Evolutionary conservation across 2,329 filamentous ascomycete genomes (phyloP).

Genomic region (Ophioceras dolichostomum): DNA sequence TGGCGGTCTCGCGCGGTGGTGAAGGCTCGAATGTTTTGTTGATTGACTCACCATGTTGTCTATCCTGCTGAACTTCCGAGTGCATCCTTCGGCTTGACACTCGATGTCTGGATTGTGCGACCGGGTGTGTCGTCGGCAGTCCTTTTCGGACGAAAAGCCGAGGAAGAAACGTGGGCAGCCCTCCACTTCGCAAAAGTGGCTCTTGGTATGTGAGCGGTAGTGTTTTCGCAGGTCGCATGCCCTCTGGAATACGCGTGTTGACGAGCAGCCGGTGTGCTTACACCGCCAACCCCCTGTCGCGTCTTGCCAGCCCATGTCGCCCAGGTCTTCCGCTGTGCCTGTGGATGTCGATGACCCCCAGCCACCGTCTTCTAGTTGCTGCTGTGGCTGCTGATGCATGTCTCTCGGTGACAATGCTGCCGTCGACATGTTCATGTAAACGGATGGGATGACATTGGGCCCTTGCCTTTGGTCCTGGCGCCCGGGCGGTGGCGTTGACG

Average conservation of each 20-base stretch:
- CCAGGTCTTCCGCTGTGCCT: neutral
- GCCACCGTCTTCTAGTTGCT: too few species aligned
- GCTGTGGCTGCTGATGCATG: too few species aligned
- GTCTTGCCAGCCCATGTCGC: neutral
- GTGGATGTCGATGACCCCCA: too few species aligned
- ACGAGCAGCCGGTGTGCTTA: neutral
- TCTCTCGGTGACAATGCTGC: too few species aligned
- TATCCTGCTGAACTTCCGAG: neutral
- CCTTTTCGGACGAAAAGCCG: slow-evolving; percentile 1
- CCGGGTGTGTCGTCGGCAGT: slow-evolving; percentile 1
- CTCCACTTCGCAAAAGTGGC: neutral
- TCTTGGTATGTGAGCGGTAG: neutral
- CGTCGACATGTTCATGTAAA: too few species aligned
- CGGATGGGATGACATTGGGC: too few species aligned
- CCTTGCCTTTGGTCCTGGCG: too few species aligned
- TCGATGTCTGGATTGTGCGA: slow-evolving; percentile 1
- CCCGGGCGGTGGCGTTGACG: too few species aligned
- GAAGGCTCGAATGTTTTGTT: too few species aligned
- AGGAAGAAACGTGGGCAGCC: neutral
- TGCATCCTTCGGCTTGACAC: neutral
- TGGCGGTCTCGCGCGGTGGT: too few species aligned
- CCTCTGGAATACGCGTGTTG: neutral
- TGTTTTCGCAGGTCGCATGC: slow-evolving; percentile 1
- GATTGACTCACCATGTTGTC: slow-evolving; percentile 1
- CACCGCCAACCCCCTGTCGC: neutral